These are phyloP conservation scores for Tetratostichococcus sp. DNA, from an alignment of 139 green algal species.

Conservation along the genomic window DNA sequence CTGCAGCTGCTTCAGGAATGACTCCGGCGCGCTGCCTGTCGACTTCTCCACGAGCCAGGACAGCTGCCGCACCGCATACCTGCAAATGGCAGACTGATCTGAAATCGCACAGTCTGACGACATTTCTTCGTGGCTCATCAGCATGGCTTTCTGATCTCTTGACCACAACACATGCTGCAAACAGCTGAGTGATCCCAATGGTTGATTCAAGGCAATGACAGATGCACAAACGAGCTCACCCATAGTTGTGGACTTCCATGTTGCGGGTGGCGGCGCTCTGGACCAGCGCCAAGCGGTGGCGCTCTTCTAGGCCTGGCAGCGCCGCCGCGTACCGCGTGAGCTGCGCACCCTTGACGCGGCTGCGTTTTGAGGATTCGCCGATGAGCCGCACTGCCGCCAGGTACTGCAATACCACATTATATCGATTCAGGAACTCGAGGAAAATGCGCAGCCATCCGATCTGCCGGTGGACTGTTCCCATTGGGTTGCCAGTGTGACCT, in stretches of 20 bases:
- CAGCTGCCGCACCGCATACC: conserved; percentile 19
- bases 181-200: not conserved
- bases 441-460: too few relatives aligned
- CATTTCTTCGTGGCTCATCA: too few relatives aligned
- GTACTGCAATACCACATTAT: conserved; percentile 9
- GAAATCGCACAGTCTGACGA: too few relatives aligned
- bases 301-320: conserved; percentile 8
- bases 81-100: not conserved
- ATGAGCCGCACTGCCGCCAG: conserved; percentile 16
- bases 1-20: conserved; percentile 11
- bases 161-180: not conserved
- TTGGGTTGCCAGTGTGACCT: too few relatives aligned
- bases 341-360: not conserved
- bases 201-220: too few relatives aligned
- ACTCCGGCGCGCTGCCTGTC: not conserved
- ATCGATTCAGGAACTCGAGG: too few relatives aligned
- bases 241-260: conserved; percentile 28
- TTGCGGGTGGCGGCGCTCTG: conserved; percentile 16
- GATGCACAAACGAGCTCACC: not conserved
- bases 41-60: conserved; percentile 7
- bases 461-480: too few relatives aligned
- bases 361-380: not conserved
- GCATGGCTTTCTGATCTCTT: too few relatives aligned
- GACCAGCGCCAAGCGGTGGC: conserved; percentile 16
- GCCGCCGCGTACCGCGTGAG: conserved; percentile 24